These are phyloP conservation scores for Mortierella hygrophila DNA, from an alignment of 192 early-diverging fungal genomes.

Conservation along the genomic window DNA sequence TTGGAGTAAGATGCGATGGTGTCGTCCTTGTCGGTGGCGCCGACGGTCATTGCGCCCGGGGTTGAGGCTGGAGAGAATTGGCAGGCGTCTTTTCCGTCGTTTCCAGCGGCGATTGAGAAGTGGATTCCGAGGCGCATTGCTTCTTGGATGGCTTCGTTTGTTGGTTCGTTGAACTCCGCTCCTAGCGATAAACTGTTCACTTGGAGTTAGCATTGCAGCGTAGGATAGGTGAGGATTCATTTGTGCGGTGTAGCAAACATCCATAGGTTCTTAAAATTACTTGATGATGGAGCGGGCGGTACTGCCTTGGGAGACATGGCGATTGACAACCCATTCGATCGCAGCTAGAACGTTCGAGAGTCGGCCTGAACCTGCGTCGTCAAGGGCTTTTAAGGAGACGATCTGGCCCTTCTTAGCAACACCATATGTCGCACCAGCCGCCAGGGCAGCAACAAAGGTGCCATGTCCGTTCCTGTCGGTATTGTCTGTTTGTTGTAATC, in stretches of 20 bases:
- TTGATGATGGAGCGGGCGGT: constrained; percentile 57
- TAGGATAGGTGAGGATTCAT: no score
- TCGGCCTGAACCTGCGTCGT: constrained; percentile 62
- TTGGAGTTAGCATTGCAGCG: neutral
- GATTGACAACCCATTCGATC: constrained; percentile 66
- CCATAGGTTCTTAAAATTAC: constrained; percentile 21
- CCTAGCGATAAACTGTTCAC: constrained; percentile 63
- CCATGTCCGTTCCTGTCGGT: constrained; percentile 68
- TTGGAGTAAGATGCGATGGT: constrained; percentile 68
- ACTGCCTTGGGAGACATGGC: constrained; percentile 37
- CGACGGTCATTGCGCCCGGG: constrained; percentile 64
- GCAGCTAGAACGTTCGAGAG: constrained; percentile 62
- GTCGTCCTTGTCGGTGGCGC: constrained; percentile 74
- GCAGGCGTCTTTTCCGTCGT: constrained; percentile 71
- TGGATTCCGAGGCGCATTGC: constrained; percentile 64
- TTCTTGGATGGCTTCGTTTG: constrained; percentile 62
- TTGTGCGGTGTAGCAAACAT: no score
- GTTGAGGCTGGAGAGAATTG: constrained; percentile 68
- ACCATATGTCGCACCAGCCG: constrained; percentile 66
- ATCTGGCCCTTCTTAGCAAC: constrained; percentile 69
- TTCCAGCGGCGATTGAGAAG: constrained; percentile 71
- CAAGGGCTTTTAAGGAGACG: constrained; percentile 67
- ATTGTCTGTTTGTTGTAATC: constrained; percentile 25
- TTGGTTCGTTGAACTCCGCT: constrained; percentile 61
- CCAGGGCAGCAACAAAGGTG: constrained; percentile 72